phyloP scores from a whole-genome alignment of 176 grass and related monocot genomes.

The Lolium rigidum region DNA sequence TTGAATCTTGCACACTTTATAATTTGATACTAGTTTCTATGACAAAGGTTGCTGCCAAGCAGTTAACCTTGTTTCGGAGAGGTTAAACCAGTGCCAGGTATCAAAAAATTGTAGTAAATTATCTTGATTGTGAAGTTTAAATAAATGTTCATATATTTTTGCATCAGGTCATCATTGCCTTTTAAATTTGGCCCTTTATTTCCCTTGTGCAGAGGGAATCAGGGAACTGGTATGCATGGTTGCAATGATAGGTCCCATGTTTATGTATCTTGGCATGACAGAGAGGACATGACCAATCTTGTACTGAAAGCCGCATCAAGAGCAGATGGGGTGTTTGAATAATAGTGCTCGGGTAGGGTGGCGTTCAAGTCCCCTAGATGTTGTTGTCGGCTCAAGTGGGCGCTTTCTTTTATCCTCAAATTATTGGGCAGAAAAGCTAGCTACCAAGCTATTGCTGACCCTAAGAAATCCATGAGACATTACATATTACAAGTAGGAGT shows the following conservation, averaged over 20 bases:
- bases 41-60: too few species aligned
- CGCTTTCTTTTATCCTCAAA: neutral
- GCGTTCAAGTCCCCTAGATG: conserved; percentile 59
- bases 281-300: conserved; percentile 44
- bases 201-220: neutral
- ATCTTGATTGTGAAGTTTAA: too few species aligned
- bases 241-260: conserved; percentile 54
- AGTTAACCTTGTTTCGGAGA: too few species aligned
- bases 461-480: too few species aligned
- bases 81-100: too few species aligned
- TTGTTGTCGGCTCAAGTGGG: conserved; percentile 54
- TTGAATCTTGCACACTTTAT: too few species aligned
- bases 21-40: too few species aligned
- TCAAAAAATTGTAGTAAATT: too few species aligned
- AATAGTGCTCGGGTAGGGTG: conserved; percentile 56
- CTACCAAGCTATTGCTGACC: conserved; percentile 30
- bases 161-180: neutral
- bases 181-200: neutral
- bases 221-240: conserved; percentile 37
- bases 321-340: conserved; percentile 56
- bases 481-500: neutral
- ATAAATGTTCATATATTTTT: neutral
- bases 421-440: conserved; percentile 33
- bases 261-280: conserved; percentile 54
- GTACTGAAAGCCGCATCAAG: conserved; percentile 50